These are phyloP conservation scores for Lentinus brumalis DNA, from an alignment of 768 basidiomycete species.

Conservation along the genomic window DNA sequence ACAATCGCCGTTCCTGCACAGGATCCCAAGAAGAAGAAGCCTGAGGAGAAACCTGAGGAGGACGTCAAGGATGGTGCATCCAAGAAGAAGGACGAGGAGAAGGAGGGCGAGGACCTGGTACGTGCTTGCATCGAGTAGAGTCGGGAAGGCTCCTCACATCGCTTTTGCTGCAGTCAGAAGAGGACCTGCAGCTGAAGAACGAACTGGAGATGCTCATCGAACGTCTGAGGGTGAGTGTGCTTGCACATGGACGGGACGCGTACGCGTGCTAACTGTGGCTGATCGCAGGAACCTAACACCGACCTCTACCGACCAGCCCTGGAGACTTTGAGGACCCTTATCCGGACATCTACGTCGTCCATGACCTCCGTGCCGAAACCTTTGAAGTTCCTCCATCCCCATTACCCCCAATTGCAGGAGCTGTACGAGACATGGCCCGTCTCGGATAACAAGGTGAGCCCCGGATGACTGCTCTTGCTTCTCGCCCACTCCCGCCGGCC, in stretches of 20 bases:
- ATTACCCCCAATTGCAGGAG: constrained; percentile 83
- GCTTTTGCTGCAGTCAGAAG: constrained; percentile 70
- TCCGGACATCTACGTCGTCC: constrained; percentile 94
- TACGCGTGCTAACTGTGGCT: constrained; percentile 14
- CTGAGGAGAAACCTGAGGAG: constrained; percentile 51
- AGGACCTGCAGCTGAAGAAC: constrained; percentile 89
- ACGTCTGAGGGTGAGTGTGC: constrained; percentile 72
- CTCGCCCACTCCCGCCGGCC: too few relatives aligned
- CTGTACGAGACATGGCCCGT: constrained; percentile 81
- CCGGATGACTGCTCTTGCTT: too few relatives aligned
- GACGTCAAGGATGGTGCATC: constrained; percentile 45
- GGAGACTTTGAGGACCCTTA: constrained; percentile 90
- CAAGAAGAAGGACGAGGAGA: constrained; percentile 43
- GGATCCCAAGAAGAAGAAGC: constrained; percentile 76
- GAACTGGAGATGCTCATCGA: constrained; percentile 98
- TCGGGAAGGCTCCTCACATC: background rate
- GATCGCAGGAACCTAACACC: constrained; percentile 79
- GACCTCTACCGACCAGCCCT: constrained; percentile 86
- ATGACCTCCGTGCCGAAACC: constrained; percentile 99
- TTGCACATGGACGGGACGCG: background rate
- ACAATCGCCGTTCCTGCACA: constrained; percentile 67
- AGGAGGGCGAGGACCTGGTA: constrained; percentile 75
- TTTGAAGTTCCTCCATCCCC: constrained; percentile 94
- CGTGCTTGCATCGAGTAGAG: constrained; percentile 32
- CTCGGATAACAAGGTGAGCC: constrained; percentile 75